Evolutionary conservation across 306 rosid species (phyloP).

Genomic region (Quercus aquifolioides): DNA sequence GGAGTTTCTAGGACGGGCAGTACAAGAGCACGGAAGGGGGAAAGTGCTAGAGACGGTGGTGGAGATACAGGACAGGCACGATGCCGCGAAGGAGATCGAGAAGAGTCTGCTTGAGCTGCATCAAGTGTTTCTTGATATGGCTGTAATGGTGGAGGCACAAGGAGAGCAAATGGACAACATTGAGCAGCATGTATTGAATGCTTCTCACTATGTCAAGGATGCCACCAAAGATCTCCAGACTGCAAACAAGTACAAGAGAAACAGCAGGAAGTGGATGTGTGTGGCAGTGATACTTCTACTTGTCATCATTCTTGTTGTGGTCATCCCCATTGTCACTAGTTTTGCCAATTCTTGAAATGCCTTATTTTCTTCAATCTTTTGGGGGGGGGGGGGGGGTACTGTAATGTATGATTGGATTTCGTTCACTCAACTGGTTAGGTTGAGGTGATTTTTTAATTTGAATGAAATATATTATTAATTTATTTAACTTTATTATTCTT

Average conservation of each 20-base stretch:
- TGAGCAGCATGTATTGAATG: constrained; percentile 76
- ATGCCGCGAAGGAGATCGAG: constrained; percentile 74
- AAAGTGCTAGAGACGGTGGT: constrained; percentile 78
- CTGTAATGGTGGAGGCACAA: constrained; percentile 92
- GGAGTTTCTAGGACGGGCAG: constrained; percentile 55
- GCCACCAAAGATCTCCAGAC: constrained; percentile 54
- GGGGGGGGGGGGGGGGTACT: no score
- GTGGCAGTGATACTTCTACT: constrained; percentile 55
- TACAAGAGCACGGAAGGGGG: constrained; percentile 74
- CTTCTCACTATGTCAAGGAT: constrained; percentile 70
- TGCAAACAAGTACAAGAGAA: constrained; percentile 58
- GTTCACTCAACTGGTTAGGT: background rate
- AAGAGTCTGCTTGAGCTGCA: constrained; percentile 78
- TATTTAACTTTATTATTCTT: no score
- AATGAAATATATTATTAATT: no score
- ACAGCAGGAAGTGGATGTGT: constrained; percentile 72
- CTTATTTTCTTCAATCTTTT: background rate
- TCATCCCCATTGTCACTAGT: constrained; percentile 58
- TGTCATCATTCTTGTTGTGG: constrained; percentile 50
- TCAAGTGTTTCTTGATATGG: constrained; percentile 85
- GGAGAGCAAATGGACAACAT: constrained; percentile 93
- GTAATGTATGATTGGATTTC: background rate
- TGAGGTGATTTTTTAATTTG: background rate
- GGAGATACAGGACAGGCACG: constrained; percentile 83
- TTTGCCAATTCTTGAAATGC: constrained; percentile 42